A percentile compares a stretch with the other conserved stretches of the same genome.
Conservation (phyloP, 352 stramenopile species). For the Globisporangium megalacanthum region DNA sequence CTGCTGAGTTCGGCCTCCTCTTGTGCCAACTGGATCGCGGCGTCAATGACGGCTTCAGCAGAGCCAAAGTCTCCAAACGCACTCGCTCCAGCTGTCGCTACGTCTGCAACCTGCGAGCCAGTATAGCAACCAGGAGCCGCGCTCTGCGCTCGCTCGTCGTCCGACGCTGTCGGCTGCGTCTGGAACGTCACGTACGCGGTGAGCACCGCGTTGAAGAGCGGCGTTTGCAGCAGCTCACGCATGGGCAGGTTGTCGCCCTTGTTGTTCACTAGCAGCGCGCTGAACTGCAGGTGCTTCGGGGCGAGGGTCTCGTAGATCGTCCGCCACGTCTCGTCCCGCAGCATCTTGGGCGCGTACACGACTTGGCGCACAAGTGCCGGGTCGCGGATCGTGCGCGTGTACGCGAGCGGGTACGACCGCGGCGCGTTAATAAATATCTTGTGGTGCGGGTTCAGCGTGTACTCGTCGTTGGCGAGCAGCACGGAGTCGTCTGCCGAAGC, state of each 20-base stretch:
- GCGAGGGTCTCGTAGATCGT: constrained; percentile 65
- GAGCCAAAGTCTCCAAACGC: constrained; percentile 30
- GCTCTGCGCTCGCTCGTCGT: constrained; percentile 7
- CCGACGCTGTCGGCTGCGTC: constrained; percentile 10
- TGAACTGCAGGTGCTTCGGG: constrained; percentile 46
- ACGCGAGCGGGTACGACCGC: constrained; percentile 56
- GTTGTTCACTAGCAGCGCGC: constrained; percentile 49
- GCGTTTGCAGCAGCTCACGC: constrained; percentile 49
- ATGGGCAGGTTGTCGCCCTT: constrained; percentile 63
- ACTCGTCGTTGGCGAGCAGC: constrained; percentile 46
- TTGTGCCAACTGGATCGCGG: constrained; percentile 46
- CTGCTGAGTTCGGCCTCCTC: constrained; percentile 53
- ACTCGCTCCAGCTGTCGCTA: constrained; percentile 13
- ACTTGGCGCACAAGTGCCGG: constrained; percentile 30
- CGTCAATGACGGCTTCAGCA: constrained; percentile 45
- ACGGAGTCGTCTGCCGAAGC: constrained; percentile 19
- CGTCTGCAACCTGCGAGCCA: not conserved
- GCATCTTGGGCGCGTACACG: constrained; percentile 68
- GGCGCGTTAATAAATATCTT: constrained; percentile 84
- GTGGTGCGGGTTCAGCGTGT: constrained; percentile 68
- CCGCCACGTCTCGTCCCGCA: constrained; percentile 63
- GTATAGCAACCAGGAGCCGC: not conserved
- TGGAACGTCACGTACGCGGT: constrained; percentile 58
- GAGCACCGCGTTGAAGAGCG: constrained; percentile 61
- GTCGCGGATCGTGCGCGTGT: constrained; percentile 38